Base-by-base conservation (phyloP, 129 eudicot genomes). In the Gnaphalium uliginosum region DNA sequence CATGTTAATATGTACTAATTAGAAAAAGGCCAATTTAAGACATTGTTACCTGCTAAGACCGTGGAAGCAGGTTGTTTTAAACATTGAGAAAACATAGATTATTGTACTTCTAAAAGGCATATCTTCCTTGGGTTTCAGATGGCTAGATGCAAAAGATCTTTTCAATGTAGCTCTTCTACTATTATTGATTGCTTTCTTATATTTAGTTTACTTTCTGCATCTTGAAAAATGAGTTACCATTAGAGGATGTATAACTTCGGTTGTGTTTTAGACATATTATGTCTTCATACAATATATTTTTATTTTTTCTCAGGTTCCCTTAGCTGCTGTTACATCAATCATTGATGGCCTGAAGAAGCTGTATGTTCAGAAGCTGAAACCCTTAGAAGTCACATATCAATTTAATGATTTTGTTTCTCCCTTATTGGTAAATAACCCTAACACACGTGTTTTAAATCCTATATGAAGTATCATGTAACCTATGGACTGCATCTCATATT, bases 341-440 rank as follows among this genome's bases (percentile, higher is more conserved):
- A 46, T 88, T 41, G 98, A 93, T 81, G 98, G 98, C 26, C 70
- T 93, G 80, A 93, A 93, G 83, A 93, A 85, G 73, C 75, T 90
- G 77, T 93, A 93, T 67, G 66, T 88, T 74, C 90, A 93, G 83
- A 93, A 93, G 78, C 78, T 93, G 77, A 90, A 86, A 84, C 98
- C 98, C 18, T 71, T 93, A 73, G 98, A 93, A 84, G 86, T 79
- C 22, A 85, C 94, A 66, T 93, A 93, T 70, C 89, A 76, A 17
- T 93, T 90, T 73, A 88, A 86, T 77, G 96, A 93, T 81, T 93
- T 93, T 65, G 96, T 88, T 65, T 90, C 96, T 64, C 98, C 98
- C 24, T 41, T 85, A 69, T 81, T 93, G 92, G 98, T 93, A 77
- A 79, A 85, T 77, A 46, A 60, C 25, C 23, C 8, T 59, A 69